A percentile compares a stretch with the other conserved stretches of the same genome.
These are phyloP conservation scores for Mucor piriformis DNA, from an alignment of 371 early-diverging fungal genomes.

Conservation along the genomic window DNA sequence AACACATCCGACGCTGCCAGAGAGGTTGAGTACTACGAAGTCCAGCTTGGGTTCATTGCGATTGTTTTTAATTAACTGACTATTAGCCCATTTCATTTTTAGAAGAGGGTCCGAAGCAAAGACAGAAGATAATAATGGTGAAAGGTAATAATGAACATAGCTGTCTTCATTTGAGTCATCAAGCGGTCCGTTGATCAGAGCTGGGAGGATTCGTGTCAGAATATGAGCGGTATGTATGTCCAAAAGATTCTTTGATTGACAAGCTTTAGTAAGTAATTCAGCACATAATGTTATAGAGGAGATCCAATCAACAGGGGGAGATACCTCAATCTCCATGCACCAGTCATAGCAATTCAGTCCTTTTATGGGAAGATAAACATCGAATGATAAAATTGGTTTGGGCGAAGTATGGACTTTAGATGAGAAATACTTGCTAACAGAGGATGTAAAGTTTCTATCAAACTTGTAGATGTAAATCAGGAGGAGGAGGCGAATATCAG, in stretches of 20 bases:
- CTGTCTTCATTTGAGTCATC: constrained; percentile 14
- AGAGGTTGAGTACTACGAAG: constrained; percentile 15
- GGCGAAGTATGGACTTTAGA: neutral
- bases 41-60: constrained; percentile 9
- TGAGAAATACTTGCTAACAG: constrained; percentile 20
- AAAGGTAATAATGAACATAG: constrained; percentile 18
- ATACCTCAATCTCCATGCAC: constrained; percentile 12
- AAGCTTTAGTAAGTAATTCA: constrained; percentile 9
- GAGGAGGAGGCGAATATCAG: constrained; percentile 15
- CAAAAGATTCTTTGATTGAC: constrained; percentile 6
- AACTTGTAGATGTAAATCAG: constrained; percentile 17
- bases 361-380: constrained; percentile 10
- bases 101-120: constrained; percentile 8
- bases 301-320: constrained; percentile 6
- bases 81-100: constrained; percentile 21
- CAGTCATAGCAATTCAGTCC: constrained; percentile 7
- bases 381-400: constrained; percentile 11
- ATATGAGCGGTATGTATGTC: constrained; percentile 17
- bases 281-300: constrained; percentile 12
- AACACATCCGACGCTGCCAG: constrained; percentile 6
- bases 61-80: neutral
- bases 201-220: constrained; percentile 17
- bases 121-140: constrained; percentile 8
- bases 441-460: constrained; percentile 17
- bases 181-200: constrained; percentile 13